Evolutionary conservation across 352 stramenopile species (phyloP), one percentile per base, ranked within the genome.

Genomic region (Globisporangium apiculatum): DNA sequence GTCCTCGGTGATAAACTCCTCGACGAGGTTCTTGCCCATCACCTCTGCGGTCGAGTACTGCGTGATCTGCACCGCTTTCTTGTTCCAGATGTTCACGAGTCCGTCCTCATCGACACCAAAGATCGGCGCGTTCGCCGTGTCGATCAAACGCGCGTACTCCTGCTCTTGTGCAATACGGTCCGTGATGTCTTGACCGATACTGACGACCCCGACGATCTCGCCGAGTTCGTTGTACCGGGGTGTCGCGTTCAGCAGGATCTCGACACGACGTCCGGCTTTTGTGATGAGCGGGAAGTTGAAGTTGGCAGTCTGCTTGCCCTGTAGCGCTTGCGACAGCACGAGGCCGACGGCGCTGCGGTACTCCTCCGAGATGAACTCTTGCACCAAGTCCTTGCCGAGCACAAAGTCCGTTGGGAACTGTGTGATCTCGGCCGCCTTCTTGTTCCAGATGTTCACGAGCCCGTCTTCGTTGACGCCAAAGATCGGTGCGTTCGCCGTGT

Each of bases 371-470:
- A 98, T 97, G 56, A 97, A 97, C 53, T 93, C 85, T 41, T 97
- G 72, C 7, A 98, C 88, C 5, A 98, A 61, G 2, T 93, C 79
- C 57, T 89, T 69, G 0, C 83, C 91, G 67, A 98, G 79, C 6
- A 97, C 92, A 64, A 98, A 91, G 10, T 89, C 66, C 3, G 80
- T 82, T 7, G 75, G 75, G 64, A 96, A 98, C 63, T 96, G 88
- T 42, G 91, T 97, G 56, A 94, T 91, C 31, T 94, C 82, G 8
- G 81, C 82, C 8, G 88, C 87, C 61, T 97, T 97, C 49, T 96
- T 83, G 65, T 98, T 96, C 86, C 86, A 96, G 60, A 95, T 95
- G 53, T 93, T 94, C 7, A 96, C 86, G 17, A 66, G 64, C 5
- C 86, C 83, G 42, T 95, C 69, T 36, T 69, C 65, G 56, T 96